Evolutionary conservation across 768 basidiomycete species (phyloP), one percentile per base, ranked within the genome.

Genomic region (Russula lepida): DNA sequence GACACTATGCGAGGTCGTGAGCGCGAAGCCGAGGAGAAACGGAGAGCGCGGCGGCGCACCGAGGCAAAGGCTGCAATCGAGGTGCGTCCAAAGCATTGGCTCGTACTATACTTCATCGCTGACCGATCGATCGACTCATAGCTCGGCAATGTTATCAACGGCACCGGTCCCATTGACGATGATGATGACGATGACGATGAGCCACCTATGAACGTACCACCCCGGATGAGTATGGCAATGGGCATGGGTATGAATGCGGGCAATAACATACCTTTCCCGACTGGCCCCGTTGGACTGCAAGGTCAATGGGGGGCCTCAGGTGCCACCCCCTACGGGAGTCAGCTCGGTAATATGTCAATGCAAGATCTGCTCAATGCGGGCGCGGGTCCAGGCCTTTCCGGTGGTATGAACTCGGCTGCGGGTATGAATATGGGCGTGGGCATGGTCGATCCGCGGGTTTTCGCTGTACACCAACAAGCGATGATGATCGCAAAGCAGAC

Each of bases 71-170:
- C 89, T 69, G 88, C 91, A 33, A 88, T 92, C 69, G 88, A 93
- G 84, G 91, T 92, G 56, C n/a, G 83, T 44, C 9, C 73, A 23
- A 54, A 81, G n/a, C 73, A 35, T 53, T 65, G 25, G 48, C 37
- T 3, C 37, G n/a, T 48, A 7, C 21, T 27, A 1, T 8, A 35
- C 25, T 8, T 39, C 21, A 3, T 12, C 11, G 44, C 21, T 27
- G 27, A 12, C 47, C 21, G 32, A 58, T 33, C 0, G 47, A 58
- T 41, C 1, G 41, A 35, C 52, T 21, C 17, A 4, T 68, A 92
- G 92, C 83, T 92, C 41, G 90, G 92, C n/a, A 89, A 91, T 64
- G 86, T 90, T 50, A 83, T 92, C 68, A 91, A 93, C 69, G 89
- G 91, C 6, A 83, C 78, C 35, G 84, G 83, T 19, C 85, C 88